These are phyloP conservation scores for Eucalyptus tenuipes DNA, from an alignment of 345 rosid genomes.

Conservation along the genomic window DNA sequence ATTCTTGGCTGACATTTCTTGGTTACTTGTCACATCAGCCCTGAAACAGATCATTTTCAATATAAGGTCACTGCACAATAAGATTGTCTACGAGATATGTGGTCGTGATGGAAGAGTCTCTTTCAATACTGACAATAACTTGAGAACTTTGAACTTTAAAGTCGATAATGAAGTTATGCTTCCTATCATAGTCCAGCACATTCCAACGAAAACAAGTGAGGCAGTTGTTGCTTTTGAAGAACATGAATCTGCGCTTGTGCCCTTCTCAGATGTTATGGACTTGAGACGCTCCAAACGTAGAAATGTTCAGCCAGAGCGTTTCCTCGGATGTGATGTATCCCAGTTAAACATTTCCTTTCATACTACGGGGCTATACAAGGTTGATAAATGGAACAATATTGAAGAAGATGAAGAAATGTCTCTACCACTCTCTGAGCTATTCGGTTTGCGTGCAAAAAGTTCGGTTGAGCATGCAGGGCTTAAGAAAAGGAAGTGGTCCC, in stretches of 20 bases:
- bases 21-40: conserved; percentile 60
- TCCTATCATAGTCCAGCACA: conserved; percentile 24
- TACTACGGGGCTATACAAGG: conserved; percentile 27
- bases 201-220: conserved; percentile 7
- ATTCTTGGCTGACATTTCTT: conserved; percentile 53
- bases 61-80: conserved; percentile 42
- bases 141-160: conserved; percentile 32
- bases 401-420: conserved; percentile 34
- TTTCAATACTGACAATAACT: conserved; percentile 6
- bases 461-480: background rate
- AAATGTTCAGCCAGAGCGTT: conserved; percentile 57
- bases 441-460: conserved; percentile 7
- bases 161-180: conserved; percentile 28
- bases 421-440: conserved; percentile 38
- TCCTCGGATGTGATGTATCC: conserved; percentile 21
- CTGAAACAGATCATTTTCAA: conserved; percentile 33
- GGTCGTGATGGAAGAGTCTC: background rate
- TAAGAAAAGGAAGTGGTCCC: background rate
- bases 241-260: background rate
- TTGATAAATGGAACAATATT: conserved; percentile 18
- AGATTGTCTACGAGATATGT: conserved; percentile 52
- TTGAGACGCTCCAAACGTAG: conserved; percentile 72
- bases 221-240: background rate
- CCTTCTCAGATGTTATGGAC: conserved; percentile 24
- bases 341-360: conserved; percentile 29